phyloP scores from a whole-genome alignment of 345 rosid species.

The Erodium maritimum region DNA sequence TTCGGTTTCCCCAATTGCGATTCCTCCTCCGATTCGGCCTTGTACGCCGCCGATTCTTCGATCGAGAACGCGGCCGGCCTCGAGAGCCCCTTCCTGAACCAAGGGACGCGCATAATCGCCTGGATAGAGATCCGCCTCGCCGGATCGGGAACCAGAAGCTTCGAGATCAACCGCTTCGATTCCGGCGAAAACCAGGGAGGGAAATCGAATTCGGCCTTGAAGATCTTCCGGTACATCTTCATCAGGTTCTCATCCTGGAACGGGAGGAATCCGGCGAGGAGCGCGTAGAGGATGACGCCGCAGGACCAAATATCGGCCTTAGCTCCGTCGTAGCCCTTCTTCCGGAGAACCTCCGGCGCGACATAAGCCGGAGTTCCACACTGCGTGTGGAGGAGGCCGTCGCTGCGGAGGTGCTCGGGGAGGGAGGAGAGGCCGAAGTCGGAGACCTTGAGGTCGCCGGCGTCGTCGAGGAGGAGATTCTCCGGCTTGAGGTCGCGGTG shows the following conservation, averaged over 20 bases:
- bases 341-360: no score
- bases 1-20: constrained; percentile 25
- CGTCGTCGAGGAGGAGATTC: no score
- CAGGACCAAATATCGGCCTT: constrained; percentile 93
- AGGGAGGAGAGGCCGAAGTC: no score
- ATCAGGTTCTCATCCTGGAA: constrained; percentile 74
- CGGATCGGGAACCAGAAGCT: constrained; percentile 85
- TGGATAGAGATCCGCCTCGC: constrained; percentile 32
- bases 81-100: constrained; percentile 82
- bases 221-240: constrained; percentile 71
- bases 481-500: no score
- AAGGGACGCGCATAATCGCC: constrained; percentile 57
- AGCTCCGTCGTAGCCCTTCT: constrained; percentile 81
- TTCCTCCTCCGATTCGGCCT: no score
- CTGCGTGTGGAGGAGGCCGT: no score
- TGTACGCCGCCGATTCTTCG: constrained; percentile 17
- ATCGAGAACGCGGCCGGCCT: no score
- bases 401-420: no score
- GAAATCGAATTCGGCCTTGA: constrained; percentile 83
- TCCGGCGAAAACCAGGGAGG: no score
- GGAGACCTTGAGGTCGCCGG: no score
- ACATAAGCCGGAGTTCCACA: no score
- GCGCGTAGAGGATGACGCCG: constrained; percentile 76
- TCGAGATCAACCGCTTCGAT: no score
- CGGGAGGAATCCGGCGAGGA: constrained; percentile 79